phyloP scores from a whole-genome alignment of 78 protist genomes.

The Dictyostelium firmibasis region DNA sequence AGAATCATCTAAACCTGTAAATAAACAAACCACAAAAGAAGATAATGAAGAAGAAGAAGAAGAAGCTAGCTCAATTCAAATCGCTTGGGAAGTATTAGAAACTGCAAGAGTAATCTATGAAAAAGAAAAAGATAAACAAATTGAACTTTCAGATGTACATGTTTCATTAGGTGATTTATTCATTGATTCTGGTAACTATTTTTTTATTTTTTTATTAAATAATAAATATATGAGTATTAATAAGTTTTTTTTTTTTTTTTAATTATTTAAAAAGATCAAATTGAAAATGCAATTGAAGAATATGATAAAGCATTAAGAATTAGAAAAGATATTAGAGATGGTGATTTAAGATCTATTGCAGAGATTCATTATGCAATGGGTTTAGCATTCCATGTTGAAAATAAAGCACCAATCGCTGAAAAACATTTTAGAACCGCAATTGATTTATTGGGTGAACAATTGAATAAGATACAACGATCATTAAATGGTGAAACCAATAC shows the following conservation, averaged over 20 bases:
- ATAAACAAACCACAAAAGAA: neutral
- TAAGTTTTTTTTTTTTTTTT: neutral
- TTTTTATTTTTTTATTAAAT: neutral
- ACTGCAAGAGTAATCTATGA: slow-evolving; percentile 59
- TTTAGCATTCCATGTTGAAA: slow-evolving; percentile 27
- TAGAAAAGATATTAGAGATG: neutral
- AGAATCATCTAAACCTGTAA: neutral
- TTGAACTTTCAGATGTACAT: slow-evolving; percentile 38
- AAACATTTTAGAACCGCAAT: slow-evolving; percentile 10
- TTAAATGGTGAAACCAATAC: neutral
- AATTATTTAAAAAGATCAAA: neutral
- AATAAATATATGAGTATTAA: neutral
- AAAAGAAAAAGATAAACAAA: neutral
- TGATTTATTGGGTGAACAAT: neutral
- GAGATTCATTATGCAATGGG: slow-evolving; percentile 30
- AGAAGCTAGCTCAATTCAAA: neutral
- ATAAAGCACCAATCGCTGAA: slow-evolving; percentile 32
- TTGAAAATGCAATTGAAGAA: slow-evolving; percentile 48
- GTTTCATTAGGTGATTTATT: slow-evolving; percentile 21
- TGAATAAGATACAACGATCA: neutral
- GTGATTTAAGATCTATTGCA: slow-evolving; percentile 1
- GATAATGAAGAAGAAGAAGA: neutral
- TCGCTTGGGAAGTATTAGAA: slow-evolving; percentile 47
- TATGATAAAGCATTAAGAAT: slow-evolving; percentile 31
- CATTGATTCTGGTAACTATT: slow-evolving; percentile 29